A percentile compares a stretch with the other conserved stretches of the same genome.
phyloP scores from a whole-genome alignment of 768 basidiomycete species.

The Boletus bicolor region DNA sequence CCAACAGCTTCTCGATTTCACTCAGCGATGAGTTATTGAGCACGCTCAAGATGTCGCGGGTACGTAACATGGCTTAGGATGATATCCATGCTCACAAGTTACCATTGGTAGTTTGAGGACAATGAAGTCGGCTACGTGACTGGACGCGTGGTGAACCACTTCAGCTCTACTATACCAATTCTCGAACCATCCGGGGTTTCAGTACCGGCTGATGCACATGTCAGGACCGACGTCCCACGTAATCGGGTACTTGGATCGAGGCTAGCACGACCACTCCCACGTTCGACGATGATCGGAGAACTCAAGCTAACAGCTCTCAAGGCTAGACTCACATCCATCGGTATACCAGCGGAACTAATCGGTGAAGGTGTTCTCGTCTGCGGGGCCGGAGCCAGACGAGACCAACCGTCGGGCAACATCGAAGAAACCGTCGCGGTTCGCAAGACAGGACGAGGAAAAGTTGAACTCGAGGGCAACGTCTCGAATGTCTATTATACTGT shows the following conservation, averaged over 20 bases:
- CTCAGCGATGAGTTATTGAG: conserved; percentile 85
- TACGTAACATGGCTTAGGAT: conserved; percentile 38
- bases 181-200: conserved; percentile 64
- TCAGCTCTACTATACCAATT: conserved; percentile 84
- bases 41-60: conserved; percentile 81
- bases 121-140: conserved; percentile 93
- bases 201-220: conserved; percentile 22
- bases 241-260: conserved; percentile 62
- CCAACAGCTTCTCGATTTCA: conserved; percentile 90
- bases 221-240: conserved; percentile 23
- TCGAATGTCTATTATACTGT: conserved; percentile 90
- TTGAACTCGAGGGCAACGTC: conserved; percentile 87
- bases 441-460: conserved; percentile 79
- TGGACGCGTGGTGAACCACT: conserved; percentile 80
- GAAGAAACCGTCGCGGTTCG: conserved; percentile 81
- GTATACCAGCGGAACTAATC: conserved; percentile 90
- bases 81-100: conserved; percentile 3
- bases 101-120: conserved; percentile 77
- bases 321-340: conserved; percentile 65
- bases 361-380: conserved; percentile 97
- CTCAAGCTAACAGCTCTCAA: conserved; percentile 90
- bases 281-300: conserved; percentile 96
- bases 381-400: conserved; percentile 52
- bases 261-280: conserved; percentile 63
- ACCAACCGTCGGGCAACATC: conserved; percentile 40